Percentiles rank a stretch among this genome's conserved stretches.
Evolutionary conservation across 2,329 filamentous ascomycete genomes (phyloP).

Genomic region (Fusarium irregulare): DNA sequence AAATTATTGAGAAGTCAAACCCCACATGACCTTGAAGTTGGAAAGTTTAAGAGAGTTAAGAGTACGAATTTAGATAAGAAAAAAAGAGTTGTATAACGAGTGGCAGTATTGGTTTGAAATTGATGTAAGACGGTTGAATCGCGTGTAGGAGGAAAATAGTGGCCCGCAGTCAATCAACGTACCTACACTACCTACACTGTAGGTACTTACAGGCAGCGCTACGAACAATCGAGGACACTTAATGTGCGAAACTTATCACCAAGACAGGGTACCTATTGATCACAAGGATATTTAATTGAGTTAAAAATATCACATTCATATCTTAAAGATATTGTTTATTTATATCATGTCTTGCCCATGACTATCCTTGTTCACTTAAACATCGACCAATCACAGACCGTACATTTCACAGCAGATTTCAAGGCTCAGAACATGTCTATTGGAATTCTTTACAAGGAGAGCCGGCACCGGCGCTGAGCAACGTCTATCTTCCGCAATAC

Average conservation of each 20-base stretch:
- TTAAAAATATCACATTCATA: neutral
- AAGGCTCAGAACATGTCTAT: slow-evolving; percentile 49
- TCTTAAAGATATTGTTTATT: neutral
- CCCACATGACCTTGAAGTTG: neutral
- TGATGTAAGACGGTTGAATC: slow-evolving; percentile 24
- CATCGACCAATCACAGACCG: slow-evolving; percentile 39
- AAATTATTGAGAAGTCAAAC: neutral
- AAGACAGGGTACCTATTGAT: neutral
- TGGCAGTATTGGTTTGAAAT: slow-evolving; percentile 8
- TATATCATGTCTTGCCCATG: neutral
- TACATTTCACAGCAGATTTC: slow-evolving; percentile 45
- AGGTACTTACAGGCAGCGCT: neutral
- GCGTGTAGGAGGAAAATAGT: slow-evolving; percentile 25
- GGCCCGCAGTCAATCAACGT: neutral
- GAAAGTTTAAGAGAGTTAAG: neutral
- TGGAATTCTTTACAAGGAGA: slow-evolving; percentile 54
- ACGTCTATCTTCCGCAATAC: slow-evolving; percentile 45
- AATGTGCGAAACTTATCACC: neutral
- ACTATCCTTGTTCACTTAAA: neutral
- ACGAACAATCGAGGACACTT: neutral
- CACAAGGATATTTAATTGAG: neutral
- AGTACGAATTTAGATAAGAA: neutral
- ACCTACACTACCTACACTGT: slow-evolving; percentile 26
- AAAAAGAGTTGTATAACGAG: slow-evolving; percentile 5
- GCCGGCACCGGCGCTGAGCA: slow-evolving; percentile 45